Conservation (phyloP, 176 grass and related monocot species). For the Tillandsia leiboldiana region DNA sequence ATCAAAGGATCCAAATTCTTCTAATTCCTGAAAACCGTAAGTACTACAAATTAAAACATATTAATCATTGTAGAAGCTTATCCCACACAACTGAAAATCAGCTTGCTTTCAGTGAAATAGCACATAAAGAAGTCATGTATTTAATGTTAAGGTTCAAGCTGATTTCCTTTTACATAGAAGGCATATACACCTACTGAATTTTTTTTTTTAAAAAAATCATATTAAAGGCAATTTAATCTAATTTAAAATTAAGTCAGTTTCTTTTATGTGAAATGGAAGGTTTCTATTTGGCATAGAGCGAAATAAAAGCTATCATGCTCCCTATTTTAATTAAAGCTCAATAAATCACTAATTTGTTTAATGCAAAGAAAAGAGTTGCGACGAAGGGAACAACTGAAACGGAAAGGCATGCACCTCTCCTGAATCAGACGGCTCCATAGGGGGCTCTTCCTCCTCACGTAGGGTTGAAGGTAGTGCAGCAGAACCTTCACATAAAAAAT, state of each 20-base stretch:
- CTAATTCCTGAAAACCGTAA: constrained; percentile 32
- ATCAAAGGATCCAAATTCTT: constrained; percentile 30
- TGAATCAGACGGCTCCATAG: constrained; percentile 19
- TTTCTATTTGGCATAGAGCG: too few species aligned
- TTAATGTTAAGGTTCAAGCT: not conserved
- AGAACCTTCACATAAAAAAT: constrained; percentile 12
- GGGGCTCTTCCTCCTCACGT: constrained; percentile 26
- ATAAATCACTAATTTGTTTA: not conserved
- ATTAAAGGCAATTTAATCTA: too few species aligned
- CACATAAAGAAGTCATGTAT: not conserved
- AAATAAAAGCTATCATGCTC: too few species aligned
- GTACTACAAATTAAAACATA: constrained; percentile 3
- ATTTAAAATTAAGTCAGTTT: too few species aligned
- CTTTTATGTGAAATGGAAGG: too few species aligned
- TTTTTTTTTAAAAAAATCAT: too few species aligned
- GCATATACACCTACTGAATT: too few species aligned
- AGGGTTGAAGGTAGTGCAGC: constrained; percentile 10
- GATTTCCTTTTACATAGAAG: too few species aligned
- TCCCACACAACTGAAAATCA: not conserved
- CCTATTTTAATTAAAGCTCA: not conserved
- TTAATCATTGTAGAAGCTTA: not conserved
- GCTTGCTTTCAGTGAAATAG: not conserved
- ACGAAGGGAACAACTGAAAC: constrained; percentile 11
- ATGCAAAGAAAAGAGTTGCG: constrained; percentile 8
- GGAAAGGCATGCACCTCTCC: constrained; percentile 38